Base-by-base conservation (phyloP, 192 early-diverging fungal genomes). In the Umbelopsis sp. region DNA sequence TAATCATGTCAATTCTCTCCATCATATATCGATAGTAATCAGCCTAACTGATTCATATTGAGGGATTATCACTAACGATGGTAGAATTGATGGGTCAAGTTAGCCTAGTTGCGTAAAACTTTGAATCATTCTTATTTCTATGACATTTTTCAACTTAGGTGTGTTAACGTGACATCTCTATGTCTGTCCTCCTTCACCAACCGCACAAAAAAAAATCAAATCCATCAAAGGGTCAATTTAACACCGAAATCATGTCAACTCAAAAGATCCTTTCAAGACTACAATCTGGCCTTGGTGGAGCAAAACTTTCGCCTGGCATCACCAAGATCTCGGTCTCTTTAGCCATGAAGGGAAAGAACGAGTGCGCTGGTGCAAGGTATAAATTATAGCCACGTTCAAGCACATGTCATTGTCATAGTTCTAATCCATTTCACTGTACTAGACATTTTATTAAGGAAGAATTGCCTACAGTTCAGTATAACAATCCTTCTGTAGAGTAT, bases 371-470 rank as follows among this genome's bases (percentile, higher is more conserved):
- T 31, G 83, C 85, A 66, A 86, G 79, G 84, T 88, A 83, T 45
- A 36, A 56, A 45, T 21, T 8, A 29, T 45, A 17, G 16, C 7
- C 16, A 16, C 52, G 36, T 47, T 20, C 45, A 20, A 10, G 50
- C 41, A 14, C 43, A n/a, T 41, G 29, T 41, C 24, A 41, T 53
- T 54, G n/a, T 52, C n/a, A 65, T 44, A 31, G 20, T 29, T 12
- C 52, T 34, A 56, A 62, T 31, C 2, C 26, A 10, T 59, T 26
- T 59, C 54, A 3, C 14, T 14, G 12, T 62, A 38, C 2, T 77
- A 88, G 85, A 81, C 78, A 84, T 71, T 86, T 88, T 47, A 70
- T 79, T 31, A 81, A 81, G 24, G 81, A 86, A 56, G 83, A 80
- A 54, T 71, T 88, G 65, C 86, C 86, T 21, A 74, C 83, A 50